A percentile compares a stretch with the other conserved stretches of the same genome.
Conservation (phyloP, 352 stramenopile genomes). For the Globisporangium orthogonon region DNA sequence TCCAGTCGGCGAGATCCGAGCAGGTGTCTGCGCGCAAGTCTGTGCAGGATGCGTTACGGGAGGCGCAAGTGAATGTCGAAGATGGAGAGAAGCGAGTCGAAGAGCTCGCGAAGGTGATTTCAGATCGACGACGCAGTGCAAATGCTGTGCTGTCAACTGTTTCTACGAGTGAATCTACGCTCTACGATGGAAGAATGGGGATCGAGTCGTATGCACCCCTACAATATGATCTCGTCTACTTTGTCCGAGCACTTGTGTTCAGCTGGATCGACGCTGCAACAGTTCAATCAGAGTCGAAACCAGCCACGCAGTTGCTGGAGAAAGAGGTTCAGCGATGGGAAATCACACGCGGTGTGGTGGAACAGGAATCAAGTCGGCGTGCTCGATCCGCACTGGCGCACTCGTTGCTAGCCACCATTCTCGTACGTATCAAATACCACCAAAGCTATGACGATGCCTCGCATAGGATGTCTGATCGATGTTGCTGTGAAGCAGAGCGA, state of each 20-base stretch:
- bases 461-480: not conserved
- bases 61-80: slow-evolving; percentile 22
- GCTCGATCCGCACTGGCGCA: slow-evolving; percentile 1
- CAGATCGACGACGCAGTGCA: slow-evolving; percentile 21
- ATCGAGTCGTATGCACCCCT: slow-evolving; percentile 34
- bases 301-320: slow-evolving; percentile 21
- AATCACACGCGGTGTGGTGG: slow-evolving; percentile 15
- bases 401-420: slow-evolving; percentile 15
- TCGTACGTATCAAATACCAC: slow-evolving; percentile 8
- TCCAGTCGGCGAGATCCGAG: slow-evolving; percentile 21
- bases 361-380: slow-evolving; percentile 14
- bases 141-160: slow-evolving; percentile 5
- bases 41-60: slow-evolving; percentile 18
- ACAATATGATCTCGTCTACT: slow-evolving; percentile 30
- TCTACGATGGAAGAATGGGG: slow-evolving; percentile 27
- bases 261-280: slow-evolving; percentile 27
- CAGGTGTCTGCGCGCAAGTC: slow-evolving; percentile 19
- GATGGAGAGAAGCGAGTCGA: slow-evolving; percentile 21
- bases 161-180: not conserved
- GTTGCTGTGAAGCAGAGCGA: slow-evolving; percentile 9
- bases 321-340: slow-evolving; percentile 22
- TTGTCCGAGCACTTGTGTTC: slow-evolving; percentile 35
- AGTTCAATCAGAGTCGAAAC: slow-evolving; percentile 13
- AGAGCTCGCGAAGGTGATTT: slow-evolving; percentile 3
- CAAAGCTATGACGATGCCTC: not conserved